Evolutionary conservation across 805 yeast genomes (phyloP).

Genomic region (Isabelozyma rhagii): DNA sequence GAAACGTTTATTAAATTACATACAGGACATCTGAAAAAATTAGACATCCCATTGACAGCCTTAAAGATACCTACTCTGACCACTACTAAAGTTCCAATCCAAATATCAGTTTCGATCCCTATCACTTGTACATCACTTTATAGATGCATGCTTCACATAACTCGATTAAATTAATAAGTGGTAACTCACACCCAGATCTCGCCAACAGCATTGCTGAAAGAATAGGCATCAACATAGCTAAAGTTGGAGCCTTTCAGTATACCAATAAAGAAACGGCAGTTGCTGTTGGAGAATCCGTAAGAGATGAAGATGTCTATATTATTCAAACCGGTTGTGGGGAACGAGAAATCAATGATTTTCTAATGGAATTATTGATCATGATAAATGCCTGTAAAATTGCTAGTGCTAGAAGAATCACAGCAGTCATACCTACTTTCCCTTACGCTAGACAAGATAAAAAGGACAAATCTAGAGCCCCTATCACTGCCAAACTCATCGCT

Average conservation of each 20-base stretch:
- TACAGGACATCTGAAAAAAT: neutral
- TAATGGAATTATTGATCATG: conserved; percentile 72
- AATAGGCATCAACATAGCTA: conserved; percentile 66
- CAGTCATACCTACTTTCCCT: conserved; percentile 78
- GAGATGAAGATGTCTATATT: conserved; percentile 82
- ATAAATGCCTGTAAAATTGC: conserved; percentile 82
- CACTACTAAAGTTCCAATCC: no score
- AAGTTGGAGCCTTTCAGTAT: conserved; percentile 79
- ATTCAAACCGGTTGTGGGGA: conserved; percentile 78
- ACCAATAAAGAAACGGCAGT: conserved; percentile 89
- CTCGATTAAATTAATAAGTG: conserved; percentile 50
- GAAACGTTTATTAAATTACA: no score
- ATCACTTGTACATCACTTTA: no score
- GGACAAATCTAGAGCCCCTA: conserved; percentile 82
- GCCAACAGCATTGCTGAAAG: conserved; percentile 67
- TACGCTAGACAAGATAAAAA: conserved; percentile 89
- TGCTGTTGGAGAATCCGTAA: conserved; percentile 69
- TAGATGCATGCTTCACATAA: conserved; percentile 30
- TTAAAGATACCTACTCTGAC: no score
- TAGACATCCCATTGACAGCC: no score
- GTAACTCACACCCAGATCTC: conserved; percentile 81
- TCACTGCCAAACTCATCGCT: conserved; percentile 82
- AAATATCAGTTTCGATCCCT: no score
- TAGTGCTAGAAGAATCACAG: conserved; percentile 78
- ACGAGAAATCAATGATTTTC: conserved; percentile 68